Evolutionary conservation across 176 grass and related monocot species (phyloP).

Genomic region (Echinochloa phyllopogon): DNA sequence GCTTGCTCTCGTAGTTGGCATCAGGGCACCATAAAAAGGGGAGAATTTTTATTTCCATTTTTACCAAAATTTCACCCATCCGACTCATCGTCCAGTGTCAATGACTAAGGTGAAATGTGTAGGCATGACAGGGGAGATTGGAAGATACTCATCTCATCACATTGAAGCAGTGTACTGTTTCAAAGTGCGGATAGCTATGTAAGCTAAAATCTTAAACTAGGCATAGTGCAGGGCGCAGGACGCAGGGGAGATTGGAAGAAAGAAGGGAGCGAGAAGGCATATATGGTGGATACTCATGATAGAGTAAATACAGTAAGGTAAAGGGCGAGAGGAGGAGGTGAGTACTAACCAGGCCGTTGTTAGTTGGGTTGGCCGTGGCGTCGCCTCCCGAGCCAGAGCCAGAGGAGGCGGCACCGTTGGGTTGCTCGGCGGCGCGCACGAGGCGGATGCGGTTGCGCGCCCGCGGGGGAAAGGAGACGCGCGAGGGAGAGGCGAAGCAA

Average conservation of each 20-base stretch:
- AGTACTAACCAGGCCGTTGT: conserved; percentile 43
- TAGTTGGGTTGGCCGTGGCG: conserved; percentile 30
- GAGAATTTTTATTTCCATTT: background rate
- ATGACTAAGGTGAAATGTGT: background rate
- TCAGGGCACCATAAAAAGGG: background rate
- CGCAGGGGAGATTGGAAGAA: too few relatives aligned
- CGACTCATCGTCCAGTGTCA: background rate
- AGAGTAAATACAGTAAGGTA: background rate
- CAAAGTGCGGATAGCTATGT: background rate
- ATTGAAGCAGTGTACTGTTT: background rate
- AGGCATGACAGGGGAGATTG: background rate
- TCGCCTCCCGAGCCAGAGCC: conserved; percentile 21
- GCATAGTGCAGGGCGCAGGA: too few relatives aligned
- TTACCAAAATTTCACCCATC: background rate
- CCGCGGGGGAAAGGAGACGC: conserved; percentile 26
- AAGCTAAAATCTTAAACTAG: background rate
- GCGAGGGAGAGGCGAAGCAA: background rate
- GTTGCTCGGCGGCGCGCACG: conserved; percentile 25
- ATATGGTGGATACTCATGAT: too few relatives aligned
- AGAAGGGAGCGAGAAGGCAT: too few relatives aligned
- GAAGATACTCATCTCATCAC: conserved; percentile 12
- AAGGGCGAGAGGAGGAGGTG: too few relatives aligned
- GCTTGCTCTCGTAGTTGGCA: conserved; percentile 6
- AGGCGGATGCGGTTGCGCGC: conserved; percentile 21
- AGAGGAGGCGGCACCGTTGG: conserved; percentile 40